A percentile compares a stretch with the other conserved stretches of the same genome.
phyloP scores from a whole-genome alignment of 2,329 filamentous ascomycete genomes.

The Aspergillus aculeatinus region DNA sequence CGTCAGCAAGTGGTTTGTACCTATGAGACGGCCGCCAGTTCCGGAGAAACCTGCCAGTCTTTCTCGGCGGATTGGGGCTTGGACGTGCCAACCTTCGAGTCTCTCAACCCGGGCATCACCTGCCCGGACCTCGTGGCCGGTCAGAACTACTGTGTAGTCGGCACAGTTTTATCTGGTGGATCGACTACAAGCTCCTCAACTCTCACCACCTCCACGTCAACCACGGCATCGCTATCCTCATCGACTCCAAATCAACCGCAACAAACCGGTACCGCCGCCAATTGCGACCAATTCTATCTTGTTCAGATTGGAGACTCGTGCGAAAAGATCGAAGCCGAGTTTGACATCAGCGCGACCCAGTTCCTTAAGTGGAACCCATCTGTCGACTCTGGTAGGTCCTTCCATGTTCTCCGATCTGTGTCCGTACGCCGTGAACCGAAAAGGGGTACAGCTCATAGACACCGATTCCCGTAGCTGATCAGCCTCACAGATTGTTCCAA shows the following conservation, averaged over 20 bases:
- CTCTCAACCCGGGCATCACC: conserved; percentile 26
- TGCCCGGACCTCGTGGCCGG: conserved; percentile 21
- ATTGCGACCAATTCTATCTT: neutral
- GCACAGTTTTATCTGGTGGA: conserved; percentile 1
- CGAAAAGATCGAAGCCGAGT: neutral
- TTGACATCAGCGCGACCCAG: neutral
- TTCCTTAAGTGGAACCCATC: neutral
- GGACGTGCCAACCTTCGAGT: conserved; percentile 20
- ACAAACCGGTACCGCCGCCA: neutral
- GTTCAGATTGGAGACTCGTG: neutral
- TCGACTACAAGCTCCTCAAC: neutral
- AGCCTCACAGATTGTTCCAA: neutral
- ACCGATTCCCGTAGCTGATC: neutral
- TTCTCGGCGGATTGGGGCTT: conserved; percentile 26
- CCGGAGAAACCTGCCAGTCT: conserved; percentile 29
- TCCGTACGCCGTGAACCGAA: neutral
- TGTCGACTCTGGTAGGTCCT: neutral
- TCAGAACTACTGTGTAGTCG: conserved; percentile 15
- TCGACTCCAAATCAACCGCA: neutral
- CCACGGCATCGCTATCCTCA: neutral
- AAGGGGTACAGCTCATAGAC: neutral
- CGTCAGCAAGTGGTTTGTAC: conserved; percentile 10
- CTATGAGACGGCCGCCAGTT: conserved; percentile 11
- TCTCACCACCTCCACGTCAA: neutral
- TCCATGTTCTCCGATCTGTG: neutral